Base-by-base conservation (phyloP, 2,329 filamentous ascomycete species). In the Colletotrichum godetiae region DNA sequence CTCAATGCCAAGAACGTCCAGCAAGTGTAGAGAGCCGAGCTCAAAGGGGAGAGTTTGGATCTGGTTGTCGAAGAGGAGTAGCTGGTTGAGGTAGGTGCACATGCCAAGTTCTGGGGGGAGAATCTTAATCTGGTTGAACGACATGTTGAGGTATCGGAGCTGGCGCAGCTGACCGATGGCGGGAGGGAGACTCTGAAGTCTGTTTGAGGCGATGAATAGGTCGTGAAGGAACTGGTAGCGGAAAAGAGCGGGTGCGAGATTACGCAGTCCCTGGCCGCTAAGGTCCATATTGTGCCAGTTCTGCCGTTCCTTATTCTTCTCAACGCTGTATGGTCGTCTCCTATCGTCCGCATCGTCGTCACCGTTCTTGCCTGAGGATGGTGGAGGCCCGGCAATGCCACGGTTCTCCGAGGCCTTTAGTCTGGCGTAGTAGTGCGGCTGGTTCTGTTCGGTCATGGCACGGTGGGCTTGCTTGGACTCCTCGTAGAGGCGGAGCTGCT, bases 261-360 rank as follows among this genome's bases (percentile, higher is more conserved):
- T 94, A 77, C 95, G 93, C 61, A 99, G 87, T 24, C 96, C 96
- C 85, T 98, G 97, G n/a, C 97, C 97, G 78, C 95, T 97, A 81
- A 98, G 92, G 83, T 99, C 97, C 78, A 99, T 88, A 76, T 95
- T 95, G 81, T 94, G 91, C 97, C 97, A 98, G 79, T 95, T 93
- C 82, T 98, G 93, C 76, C 92, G 87, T 78, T 92, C 91, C 75
- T 89, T 87, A 72, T 89, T 87, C 78, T 90, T 89, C 73, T 93
- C 90, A 68, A 93, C 87, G 78, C 92, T 92, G 78, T 92, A 88
- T 37, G 90, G 90, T 69, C 90, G 84, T 78, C 90, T 87, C 77
- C 88, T 86, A 77, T 91, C 89, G 60, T 88, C 88, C 19, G 84
- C 78, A 72, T 91, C 89, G 68, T 87, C 86, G 59, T 91, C 89